These are phyloP conservation scores for Delonix regia DNA, from an alignment of 306 rosid genomes.

Conservation along the genomic window DNA sequence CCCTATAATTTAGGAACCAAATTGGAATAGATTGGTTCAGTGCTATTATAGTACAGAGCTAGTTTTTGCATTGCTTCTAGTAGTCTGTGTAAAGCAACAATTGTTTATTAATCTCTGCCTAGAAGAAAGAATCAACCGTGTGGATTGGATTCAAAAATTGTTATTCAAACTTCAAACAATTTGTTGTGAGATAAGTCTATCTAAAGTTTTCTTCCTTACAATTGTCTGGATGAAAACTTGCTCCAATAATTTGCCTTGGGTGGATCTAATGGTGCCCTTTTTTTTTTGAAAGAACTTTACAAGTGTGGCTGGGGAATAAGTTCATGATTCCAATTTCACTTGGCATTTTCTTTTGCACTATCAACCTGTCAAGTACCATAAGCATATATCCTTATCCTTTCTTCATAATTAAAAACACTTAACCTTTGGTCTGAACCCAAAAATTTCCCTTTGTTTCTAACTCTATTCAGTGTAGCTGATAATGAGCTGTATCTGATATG, in stretches of 20 bases:
- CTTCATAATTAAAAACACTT: neutral
- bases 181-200: neutral
- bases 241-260: neutral
- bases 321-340: neutral
- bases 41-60: neutral
- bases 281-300: neutral
- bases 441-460: neutral
- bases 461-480: conserved; percentile 41
- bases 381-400: neutral
- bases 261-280: neutral
- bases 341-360: neutral
- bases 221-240: neutral
- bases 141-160: neutral
- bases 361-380: neutral
- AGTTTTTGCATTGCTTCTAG: neutral
- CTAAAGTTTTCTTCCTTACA: neutral
- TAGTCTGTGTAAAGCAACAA: neutral
- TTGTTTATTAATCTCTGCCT: neutral
- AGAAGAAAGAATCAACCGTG: neutral
- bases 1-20: neutral
- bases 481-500: conserved; percentile 33
- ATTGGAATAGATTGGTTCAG: neutral
- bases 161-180: neutral
- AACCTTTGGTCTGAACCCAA: neutral
- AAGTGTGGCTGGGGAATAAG: neutral